Evolutionary conservation across 2,329 filamentous ascomycete species (phyloP).

Genomic region (Purpureocillium lavendulum): DNA sequence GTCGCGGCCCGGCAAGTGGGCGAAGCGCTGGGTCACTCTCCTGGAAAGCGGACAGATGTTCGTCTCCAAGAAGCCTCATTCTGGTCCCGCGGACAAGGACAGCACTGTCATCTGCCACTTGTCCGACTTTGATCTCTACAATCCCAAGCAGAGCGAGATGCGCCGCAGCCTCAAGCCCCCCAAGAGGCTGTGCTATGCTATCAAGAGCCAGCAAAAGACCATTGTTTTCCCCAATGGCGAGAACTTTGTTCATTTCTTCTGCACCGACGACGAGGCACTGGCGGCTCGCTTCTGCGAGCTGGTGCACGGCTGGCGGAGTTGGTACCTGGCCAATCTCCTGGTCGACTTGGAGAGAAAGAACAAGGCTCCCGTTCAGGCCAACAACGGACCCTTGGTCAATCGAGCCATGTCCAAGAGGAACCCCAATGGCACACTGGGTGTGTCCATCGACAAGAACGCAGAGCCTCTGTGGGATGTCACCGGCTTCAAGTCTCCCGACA

Average conservation of each 20-base stretch:
- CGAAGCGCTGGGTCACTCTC: slow-evolving; percentile 72
- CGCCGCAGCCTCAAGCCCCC: slow-evolving; percentile 70
- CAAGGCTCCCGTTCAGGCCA: slow-evolving; percentile 9
- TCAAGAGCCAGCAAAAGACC: slow-evolving; percentile 88
- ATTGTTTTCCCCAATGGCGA: slow-evolving; percentile 73
- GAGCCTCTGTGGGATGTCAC: slow-evolving; percentile 11
- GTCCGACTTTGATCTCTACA: slow-evolving; percentile 89
- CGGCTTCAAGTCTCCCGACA: slow-evolving; percentile 8
- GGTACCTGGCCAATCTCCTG: slow-evolving; percentile 75
- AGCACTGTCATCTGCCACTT: slow-evolving; percentile 68
- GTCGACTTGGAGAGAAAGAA: slow-evolving; percentile 35
- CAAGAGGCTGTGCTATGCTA: slow-evolving; percentile 75
- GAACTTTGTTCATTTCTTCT: slow-evolving; percentile 90
- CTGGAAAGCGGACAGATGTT: slow-evolving; percentile 64
- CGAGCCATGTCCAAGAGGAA: slow-evolving; percentile 1
- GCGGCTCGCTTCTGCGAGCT: slow-evolving; percentile 63
- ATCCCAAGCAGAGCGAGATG: slow-evolving; percentile 58
- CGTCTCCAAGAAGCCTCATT: slow-evolving; percentile 61
- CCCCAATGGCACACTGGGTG: slow-evolving; percentile 25
- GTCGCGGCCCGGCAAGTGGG: slow-evolving; percentile 77
- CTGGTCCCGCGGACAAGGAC: slow-evolving; percentile 56
- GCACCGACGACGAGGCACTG: slow-evolving; percentile 60
- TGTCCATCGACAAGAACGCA: slow-evolving; percentile 16
- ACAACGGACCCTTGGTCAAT: slow-evolving; percentile 1
- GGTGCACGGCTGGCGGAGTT: slow-evolving; percentile 79